Evolutionary conservation across 1,284 basidiomycete genomes (phyloP).

Genomic region (Wolfiporia cocos): DNA sequence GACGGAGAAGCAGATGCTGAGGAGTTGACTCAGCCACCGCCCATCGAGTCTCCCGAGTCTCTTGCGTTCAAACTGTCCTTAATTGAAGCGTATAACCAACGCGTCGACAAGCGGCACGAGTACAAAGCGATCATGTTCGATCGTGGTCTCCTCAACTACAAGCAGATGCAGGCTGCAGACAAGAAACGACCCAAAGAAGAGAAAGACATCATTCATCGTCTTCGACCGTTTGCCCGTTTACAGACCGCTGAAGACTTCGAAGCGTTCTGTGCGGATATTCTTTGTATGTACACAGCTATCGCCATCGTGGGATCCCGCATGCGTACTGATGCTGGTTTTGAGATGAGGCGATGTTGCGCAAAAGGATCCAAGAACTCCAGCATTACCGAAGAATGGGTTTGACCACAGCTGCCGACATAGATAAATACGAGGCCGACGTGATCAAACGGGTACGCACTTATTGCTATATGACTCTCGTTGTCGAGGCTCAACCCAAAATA

Average conservation of each 20-base stretch:
- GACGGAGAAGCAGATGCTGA: constrained; percentile 40
- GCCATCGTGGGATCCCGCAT: too few species aligned
- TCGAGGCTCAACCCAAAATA: constrained; percentile 7
- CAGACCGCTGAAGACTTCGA: constrained; percentile 95
- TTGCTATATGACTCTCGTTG: constrained; percentile 2
- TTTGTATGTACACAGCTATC: constrained; percentile 76
- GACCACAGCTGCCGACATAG: constrained; percentile 78
- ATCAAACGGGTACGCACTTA: constrained; percentile 56
- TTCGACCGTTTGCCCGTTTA: constrained; percentile 89
- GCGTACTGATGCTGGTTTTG: too few species aligned
- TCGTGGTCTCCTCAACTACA: constrained; percentile 88
- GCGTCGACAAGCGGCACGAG: constrained; percentile 85
- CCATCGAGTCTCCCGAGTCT: constrained; percentile 83
- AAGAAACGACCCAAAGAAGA: constrained; percentile 91
- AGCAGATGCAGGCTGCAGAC: constrained; percentile 90
- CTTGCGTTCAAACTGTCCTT: constrained; percentile 88
- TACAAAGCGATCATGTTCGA: constrained; percentile 93
- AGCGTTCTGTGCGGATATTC: constrained; percentile 80
- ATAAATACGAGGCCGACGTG: constrained; percentile 78
- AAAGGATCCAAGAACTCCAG: constrained; percentile 85
- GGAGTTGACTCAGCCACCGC: constrained; percentile 63
- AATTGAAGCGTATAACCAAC: constrained; percentile 90
- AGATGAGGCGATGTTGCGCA: constrained; percentile 86
- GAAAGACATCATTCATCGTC: constrained; percentile 82
- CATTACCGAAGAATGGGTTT: constrained; percentile 83